These are phyloP conservation scores for Ogataea nonfermentans DNA, from an alignment of 805 yeast species.

Conservation along the genomic window DNA sequence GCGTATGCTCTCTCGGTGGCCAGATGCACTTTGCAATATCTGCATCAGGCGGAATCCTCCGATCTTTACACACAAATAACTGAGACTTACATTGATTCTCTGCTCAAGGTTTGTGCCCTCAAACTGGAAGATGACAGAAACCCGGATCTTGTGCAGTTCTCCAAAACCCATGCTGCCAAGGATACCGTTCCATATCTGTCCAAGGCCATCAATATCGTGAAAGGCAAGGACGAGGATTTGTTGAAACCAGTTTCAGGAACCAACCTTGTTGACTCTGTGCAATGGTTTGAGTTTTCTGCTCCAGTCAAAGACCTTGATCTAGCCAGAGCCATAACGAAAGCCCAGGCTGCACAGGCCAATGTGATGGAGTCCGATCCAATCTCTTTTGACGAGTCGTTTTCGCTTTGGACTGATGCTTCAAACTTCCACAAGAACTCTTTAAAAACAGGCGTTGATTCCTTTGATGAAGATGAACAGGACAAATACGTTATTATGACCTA, in stretches of 20 bases:
- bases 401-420: slow-evolving; percentile 69
- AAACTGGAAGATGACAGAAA: slow-evolving; percentile 36
- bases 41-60: slow-evolving; percentile 38
- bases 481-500: slow-evolving; percentile 74
- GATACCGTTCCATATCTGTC: slow-evolving; percentile 33
- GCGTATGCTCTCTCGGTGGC: slow-evolving; percentile 55
- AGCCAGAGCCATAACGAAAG: slow-evolving; percentile 54
- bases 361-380: slow-evolving; percentile 38
- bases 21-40: slow-evolving; percentile 56
- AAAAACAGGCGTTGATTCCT: slow-evolving; percentile 42
- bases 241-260: slow-evolving; percentile 32
- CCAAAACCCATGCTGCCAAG: slow-evolving; percentile 43
- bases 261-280: slow-evolving; percentile 32
- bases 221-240: slow-evolving; percentile 35
- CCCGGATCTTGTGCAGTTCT: slow-evolving; percentile 48
- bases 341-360: slow-evolving; percentile 31
- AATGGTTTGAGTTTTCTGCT: slow-evolving; percentile 61
- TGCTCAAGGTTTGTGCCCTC: slow-evolving; percentile 41
- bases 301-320: slow-evolving; percentile 66
- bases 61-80: slow-evolving; percentile 54
- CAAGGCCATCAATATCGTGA: slow-evolving; percentile 39
- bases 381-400: slow-evolving; percentile 54
- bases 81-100: slow-evolving; percentile 62
- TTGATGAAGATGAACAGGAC: slow-evolving; percentile 60
- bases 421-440: slow-evolving; percentile 52